These are phyloP conservation scores for Vitis labrusca DNA, from an alignment of 164 flowering plant genomes.

Conservation along the genomic window DNA sequence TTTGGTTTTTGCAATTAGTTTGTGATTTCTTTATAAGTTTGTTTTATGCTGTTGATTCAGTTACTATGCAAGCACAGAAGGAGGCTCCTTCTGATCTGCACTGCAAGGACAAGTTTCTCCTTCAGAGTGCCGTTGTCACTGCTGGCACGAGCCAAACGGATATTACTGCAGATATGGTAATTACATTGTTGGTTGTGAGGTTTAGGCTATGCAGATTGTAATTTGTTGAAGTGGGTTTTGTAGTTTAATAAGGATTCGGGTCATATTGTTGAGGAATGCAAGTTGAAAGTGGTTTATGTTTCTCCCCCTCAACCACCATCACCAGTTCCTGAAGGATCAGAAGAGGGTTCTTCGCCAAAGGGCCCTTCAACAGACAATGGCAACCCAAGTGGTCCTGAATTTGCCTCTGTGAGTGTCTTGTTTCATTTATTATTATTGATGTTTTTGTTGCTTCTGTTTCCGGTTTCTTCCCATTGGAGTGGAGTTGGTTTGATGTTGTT, in stretches of 20 bases:
- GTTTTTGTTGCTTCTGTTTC: background rate
- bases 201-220: background rate
- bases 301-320: conserved; percentile 62
- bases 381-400: conserved; percentile 30
- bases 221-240: conserved; percentile 6
- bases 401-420: conserved; percentile 24
- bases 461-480: background rate
- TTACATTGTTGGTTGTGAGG: background rate
- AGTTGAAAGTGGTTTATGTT: conserved; percentile 61
- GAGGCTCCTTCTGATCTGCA: conserved; percentile 56
- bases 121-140: conserved; percentile 44
- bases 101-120: conserved; percentile 59
- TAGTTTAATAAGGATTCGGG: conserved; percentile 68
- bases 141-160: conserved; percentile 38
- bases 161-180: conserved; percentile 54
- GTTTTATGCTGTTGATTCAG: conserved; percentile 22
- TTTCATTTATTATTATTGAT: background rate
- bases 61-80: conserved; percentile 65
- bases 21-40: too few relatives aligned
- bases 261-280: conserved; percentile 58
- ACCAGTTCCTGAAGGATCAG: conserved; percentile 62
- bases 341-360: conserved; percentile 58
- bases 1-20: too few relatives aligned
- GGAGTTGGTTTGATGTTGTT: background rate
- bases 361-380: conserved; percentile 50